phyloP scores from a whole-genome alignment of 2,329 filamentous ascomycete species.

The Beauveria sp. region DNA sequence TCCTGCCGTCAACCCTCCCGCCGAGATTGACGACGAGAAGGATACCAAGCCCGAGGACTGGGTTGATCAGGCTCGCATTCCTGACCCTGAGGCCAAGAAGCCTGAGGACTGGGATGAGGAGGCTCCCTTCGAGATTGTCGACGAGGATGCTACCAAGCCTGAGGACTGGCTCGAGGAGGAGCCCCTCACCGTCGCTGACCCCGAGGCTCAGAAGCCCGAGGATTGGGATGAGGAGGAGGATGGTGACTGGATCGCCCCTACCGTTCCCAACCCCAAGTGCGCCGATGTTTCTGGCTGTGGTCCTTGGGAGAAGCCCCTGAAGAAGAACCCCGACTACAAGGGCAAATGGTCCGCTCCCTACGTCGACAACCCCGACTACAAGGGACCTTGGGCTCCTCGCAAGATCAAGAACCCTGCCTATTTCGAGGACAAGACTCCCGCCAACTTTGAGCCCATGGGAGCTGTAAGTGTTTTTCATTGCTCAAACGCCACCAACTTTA shows the following conservation, averaged over 20 bases:
- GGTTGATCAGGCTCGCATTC: conserved; percentile 88
- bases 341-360: conserved; percentile 92
- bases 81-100: conserved; percentile 90
- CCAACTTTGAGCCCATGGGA: conserved; percentile 97
- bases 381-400: conserved; percentile 86
- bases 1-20: conserved; percentile 85
- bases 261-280: conserved; percentile 93
- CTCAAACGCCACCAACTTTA: too few species aligned
- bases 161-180: conserved; percentile 96
- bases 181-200: conserved; percentile 75
- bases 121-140: conserved; percentile 90
- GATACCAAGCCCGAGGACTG: conserved; percentile 93
- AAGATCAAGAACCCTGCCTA: conserved; percentile 97
- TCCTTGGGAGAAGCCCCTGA: conserved; percentile 84
- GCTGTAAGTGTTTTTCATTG: conserved; percentile 60
- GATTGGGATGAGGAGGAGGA: conserved; percentile 99
- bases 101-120: conserved; percentile 99
- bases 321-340: conserved; percentile 95
- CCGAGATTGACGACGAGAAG: conserved; percentile 91
- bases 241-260: conserved; percentile 90
- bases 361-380: conserved; percentile 97
- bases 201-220: conserved; percentile 93
- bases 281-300: conserved; percentile 89
- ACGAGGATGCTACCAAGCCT: conserved; percentile 83
- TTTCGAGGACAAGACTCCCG: conserved; percentile 93